phyloP scores from a whole-genome alignment of 345 rosid species.

The Rubroshorea leprosula region DNA sequence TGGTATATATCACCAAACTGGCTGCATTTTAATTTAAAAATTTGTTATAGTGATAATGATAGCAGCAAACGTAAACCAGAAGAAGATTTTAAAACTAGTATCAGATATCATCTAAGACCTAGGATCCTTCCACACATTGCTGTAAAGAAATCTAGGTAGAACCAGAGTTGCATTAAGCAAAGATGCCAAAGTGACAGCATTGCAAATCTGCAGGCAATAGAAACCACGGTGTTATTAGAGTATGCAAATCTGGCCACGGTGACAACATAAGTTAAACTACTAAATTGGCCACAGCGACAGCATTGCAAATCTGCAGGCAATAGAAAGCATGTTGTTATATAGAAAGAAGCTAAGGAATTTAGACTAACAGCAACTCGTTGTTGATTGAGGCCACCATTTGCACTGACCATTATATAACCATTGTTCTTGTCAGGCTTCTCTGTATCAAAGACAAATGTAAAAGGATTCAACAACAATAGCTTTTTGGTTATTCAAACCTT shows the following conservation, averaged over 20 bases:
- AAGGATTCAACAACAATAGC: too few relatives aligned
- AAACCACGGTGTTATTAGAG: slow-evolving; percentile 5
- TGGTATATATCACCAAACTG: slow-evolving; percentile 85
- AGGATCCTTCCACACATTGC: slow-evolving; percentile 98
- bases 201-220: slow-evolving; percentile 57
- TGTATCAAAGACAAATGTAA: slow-evolving; percentile 21
- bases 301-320: slow-evolving; percentile 67
- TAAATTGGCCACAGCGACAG: slow-evolving; percentile 81
- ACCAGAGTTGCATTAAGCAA: slow-evolving; percentile 73
- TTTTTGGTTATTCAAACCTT: too few relatives aligned
- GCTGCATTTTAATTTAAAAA: slow-evolving; percentile 33
- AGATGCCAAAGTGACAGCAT: slow-evolving; percentile 73
- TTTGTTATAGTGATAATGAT: background rate
- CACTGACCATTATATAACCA: slow-evolving; percentile 78
- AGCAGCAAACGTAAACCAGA: background rate
- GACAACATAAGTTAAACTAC: too few relatives aligned
- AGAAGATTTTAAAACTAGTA: background rate
- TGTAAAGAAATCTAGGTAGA: slow-evolving; percentile 82
- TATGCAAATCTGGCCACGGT: too few relatives aligned
- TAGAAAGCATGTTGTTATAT: slow-evolving; percentile 8
- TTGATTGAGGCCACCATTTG: slow-evolving; percentile 94
- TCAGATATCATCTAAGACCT: slow-evolving; percentile 41
- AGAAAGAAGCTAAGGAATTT: slow-evolving; percentile 12
- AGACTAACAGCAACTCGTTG: slow-evolving; percentile 96
- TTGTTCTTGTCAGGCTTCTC: slow-evolving; percentile 39